phyloP scores from a whole-genome alignment of 2,329 filamentous ascomycete species.

The Dothistroma pini region DNA sequence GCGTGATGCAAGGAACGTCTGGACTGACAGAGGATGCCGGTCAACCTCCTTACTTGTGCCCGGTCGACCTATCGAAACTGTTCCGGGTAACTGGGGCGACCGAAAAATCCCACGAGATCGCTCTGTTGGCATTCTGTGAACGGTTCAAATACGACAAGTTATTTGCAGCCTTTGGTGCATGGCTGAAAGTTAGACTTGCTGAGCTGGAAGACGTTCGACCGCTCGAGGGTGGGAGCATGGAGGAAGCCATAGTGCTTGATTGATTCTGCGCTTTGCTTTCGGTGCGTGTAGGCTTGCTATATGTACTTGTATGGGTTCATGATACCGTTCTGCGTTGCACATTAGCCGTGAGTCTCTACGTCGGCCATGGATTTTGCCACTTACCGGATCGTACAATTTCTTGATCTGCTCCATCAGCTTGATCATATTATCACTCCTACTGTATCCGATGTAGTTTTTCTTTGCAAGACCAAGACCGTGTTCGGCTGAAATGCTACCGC shows the following conservation, averaged over 20 bases:
- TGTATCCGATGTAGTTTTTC: slow-evolving; percentile 94
- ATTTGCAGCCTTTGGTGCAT: slow-evolving; percentile 5
- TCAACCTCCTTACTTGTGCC: slow-evolving; percentile 62
- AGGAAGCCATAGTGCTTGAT: neutral
- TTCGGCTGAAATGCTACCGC: slow-evolving; percentile 94
- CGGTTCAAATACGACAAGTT: slow-evolving; percentile 3
- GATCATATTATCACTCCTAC: slow-evolving; percentile 81
- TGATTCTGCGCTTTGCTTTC: neutral
- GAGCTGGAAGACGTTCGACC: neutral
- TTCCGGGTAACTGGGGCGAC: slow-evolving; percentile 16
- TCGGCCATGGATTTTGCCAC: slow-evolving; percentile 34
- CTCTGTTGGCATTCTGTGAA: slow-evolving; percentile 4
- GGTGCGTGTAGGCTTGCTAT: slow-evolving; percentile 27
- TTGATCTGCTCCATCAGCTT: slow-evolving; percentile 94
- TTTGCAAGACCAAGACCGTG: slow-evolving; percentile 92
- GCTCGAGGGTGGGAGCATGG: neutral
- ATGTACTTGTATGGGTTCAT: slow-evolving; percentile 99
- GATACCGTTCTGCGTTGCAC: slow-evolving; percentile 71
- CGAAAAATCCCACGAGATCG: neutral
- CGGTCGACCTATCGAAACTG: slow-evolving; percentile 56
- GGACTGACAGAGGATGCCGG: slow-evolving; percentile 56
- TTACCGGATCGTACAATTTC: slow-evolving; percentile 86
- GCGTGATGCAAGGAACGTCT: slow-evolving; percentile 60
- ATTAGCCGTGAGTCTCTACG: slow-evolving; percentile 11
- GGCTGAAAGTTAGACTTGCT: slow-evolving; percentile 1